Percentiles rank a stretch among this genome's conserved stretches.
phyloP scores from a whole-genome alignment of 2,329 filamentous ascomycete species.

The Ascochyta rabiei region DNA sequence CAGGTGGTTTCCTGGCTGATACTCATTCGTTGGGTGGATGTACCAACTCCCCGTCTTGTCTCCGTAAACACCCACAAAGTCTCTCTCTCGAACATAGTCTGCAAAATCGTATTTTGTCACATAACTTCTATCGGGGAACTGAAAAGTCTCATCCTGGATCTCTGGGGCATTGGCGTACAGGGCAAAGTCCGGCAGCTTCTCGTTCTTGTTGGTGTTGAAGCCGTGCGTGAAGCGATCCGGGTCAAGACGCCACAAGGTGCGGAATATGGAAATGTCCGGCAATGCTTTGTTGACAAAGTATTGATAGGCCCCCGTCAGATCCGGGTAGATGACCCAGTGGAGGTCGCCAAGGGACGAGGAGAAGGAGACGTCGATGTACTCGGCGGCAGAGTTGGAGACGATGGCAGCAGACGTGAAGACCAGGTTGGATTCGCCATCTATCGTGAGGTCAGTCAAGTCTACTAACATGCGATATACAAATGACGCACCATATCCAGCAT shows the following conservation, averaged over 20 bases:
- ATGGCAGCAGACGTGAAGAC: conserved; percentile 52
- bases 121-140: conserved; percentile 50
- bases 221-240: conserved; percentile 54
- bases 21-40: conserved; percentile 43
- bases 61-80: conserved; percentile 56
- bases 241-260: conserved; percentile 55
- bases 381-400: conserved; percentile 22
- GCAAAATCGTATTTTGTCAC: conserved; percentile 57
- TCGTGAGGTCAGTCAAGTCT: conserved; percentile 13
- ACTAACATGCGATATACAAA: neutral
- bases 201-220: conserved; percentile 52
- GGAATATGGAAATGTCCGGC: conserved; percentile 53
- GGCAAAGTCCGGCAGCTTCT: conserved; percentile 48
- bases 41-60: conserved; percentile 55
- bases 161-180: conserved; percentile 51
- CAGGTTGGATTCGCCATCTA: conserved; percentile 48
- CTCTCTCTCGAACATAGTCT: conserved; percentile 43
- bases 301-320: conserved; percentile 56
- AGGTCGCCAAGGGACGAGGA: conserved; percentile 52
- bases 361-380: conserved; percentile 55
- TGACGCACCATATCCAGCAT: conserved; percentile 45
- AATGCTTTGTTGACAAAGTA: conserved; percentile 57
- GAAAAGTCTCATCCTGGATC: conserved; percentile 58
- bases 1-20: conserved; percentile 53
- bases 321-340: conserved; percentile 56